Evolutionary conservation across 2,329 filamentous ascomycete genomes (phyloP).

Genomic region (Dactylellina parvicollis): DNA sequence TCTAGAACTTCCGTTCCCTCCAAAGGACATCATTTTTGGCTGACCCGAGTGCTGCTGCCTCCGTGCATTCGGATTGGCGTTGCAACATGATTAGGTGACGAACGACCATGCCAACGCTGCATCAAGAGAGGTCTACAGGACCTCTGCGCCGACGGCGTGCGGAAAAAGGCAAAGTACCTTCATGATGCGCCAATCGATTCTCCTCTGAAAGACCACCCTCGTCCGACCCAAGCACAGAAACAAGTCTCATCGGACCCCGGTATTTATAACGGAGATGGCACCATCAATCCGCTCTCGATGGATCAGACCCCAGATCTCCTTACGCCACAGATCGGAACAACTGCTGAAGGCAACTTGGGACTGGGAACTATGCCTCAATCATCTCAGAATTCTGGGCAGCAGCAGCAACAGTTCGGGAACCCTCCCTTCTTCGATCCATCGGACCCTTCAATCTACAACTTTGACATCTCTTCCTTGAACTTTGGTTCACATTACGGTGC

Average conservation of each 20-base stretch:
- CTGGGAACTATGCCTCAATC: slow-evolving; percentile 54
- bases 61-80: slow-evolving; percentile 21
- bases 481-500: slow-evolving; percentile 97
- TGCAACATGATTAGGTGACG: slow-evolving; percentile 74
- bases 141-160: slow-evolving; percentile 91
- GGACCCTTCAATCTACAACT: slow-evolving; percentile 92
- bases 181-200: slow-evolving; percentile 77
- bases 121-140: slow-evolving; percentile 93
- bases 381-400: slow-evolving; percentile 59
- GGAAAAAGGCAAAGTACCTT: slow-evolving; percentile 99
- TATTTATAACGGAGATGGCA: slow-evolving; percentile 57
- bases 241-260: slow-evolving; percentile 38
- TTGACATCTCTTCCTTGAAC: slow-evolving; percentile 90
- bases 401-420: slow-evolving; percentile 65
- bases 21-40: slow-evolving; percentile 19
- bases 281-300: slow-evolving; percentile 58
- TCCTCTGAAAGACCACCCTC: slow-evolving; percentile 61
- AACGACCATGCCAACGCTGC: slow-evolving; percentile 91
- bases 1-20: slow-evolving; percentile 28
- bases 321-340: slow-evolving; percentile 58
- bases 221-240: slow-evolving; percentile 49
- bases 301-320: slow-evolving; percentile 58
- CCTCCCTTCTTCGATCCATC: slow-evolving; percentile 81
- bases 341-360: slow-evolving; percentile 48
- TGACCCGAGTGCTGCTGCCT: slow-evolving; percentile 29